These are phyloP conservation scores for Hippophae rhamnoides DNA, from an alignment of 306 rosid genomes.

Conservation along the genomic window DNA sequence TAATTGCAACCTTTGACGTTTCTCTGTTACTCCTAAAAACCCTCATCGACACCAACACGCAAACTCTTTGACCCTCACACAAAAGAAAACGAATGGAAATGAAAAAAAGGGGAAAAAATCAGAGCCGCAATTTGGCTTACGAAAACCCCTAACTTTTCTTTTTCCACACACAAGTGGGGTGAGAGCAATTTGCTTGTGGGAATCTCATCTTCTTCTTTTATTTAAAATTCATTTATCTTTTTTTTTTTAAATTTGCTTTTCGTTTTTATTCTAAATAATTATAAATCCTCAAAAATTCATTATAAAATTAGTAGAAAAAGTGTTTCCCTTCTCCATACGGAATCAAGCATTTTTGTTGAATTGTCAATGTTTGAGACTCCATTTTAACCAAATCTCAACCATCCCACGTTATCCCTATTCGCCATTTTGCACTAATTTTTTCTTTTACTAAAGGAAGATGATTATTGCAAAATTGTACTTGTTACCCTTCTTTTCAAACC, in stretches of 20 bases:
- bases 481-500: too few species aligned
- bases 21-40: slow-evolving; percentile 27
- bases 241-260: neutral
- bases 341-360: slow-evolving; percentile 27
- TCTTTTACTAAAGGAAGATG: too few species aligned
- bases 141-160: slow-evolving; percentile 30
- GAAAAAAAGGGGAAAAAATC: slow-evolving; percentile 9
- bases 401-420: slow-evolving; percentile 43
- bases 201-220: slow-evolving; percentile 26
- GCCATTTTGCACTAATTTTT: too few species aligned
- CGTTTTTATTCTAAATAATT: neutral
- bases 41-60: slow-evolving; percentile 68
- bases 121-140: slow-evolving; percentile 67
- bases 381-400: slow-evolving; percentile 46
- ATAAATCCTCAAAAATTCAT: neutral
- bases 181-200: slow-evolving; percentile 36
- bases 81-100: neutral
- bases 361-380: slow-evolving; percentile 79
- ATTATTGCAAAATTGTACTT: too few species aligned
- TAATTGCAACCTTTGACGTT: slow-evolving; percentile 72
- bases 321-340: slow-evolving; percentile 60
- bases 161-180: slow-evolving; percentile 25
- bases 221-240: neutral
- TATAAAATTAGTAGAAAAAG: neutral
- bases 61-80: slow-evolving; percentile 59